Evolutionary conservation across 2,329 filamentous ascomycete species (phyloP), one percentile per base, ranked within the genome.

Genomic region (Apiospora malaysiana): DNA sequence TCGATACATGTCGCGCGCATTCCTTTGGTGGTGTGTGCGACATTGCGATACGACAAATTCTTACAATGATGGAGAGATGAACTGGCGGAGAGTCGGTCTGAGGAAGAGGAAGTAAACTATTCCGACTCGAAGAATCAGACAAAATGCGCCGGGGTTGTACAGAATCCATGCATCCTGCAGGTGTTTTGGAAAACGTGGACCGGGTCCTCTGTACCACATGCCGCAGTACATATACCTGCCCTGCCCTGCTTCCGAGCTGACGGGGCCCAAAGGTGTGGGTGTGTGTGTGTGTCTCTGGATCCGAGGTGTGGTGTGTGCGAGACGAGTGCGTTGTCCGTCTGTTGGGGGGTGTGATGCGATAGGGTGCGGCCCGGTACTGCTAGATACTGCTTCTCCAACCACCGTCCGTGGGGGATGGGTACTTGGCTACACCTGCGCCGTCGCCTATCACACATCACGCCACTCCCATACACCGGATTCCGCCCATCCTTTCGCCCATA

Each of bases 121-220:
- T 63, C 56, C 56, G 56, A 63, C 40, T 46, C 23, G 42, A 46
- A 45, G 66, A 47, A 27, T 67, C 42, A 67, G 42, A 67, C 23
- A 45, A 40, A 23, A 45, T 47, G 25, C 66, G 66, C 66, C 45
- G 42, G 42, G 42, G 66, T 67, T 42, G 14, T n/a, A 67, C 45
- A 47, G 23, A 45, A 47, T 67, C 14, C 40, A 67, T 67, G 66
- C 66, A 67, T 67, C 66, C 37, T 67, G 66, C 66, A 67, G 42
- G 66, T 47, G 56, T 40, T 63, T 42, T 46, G 66, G 40, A 47
- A 67, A 67, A 47, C 66, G 66, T 67, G 66, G 42, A 43, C 66
- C 66, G 25, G 23, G 43, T 68, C 32, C 66, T 47, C 32, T 47
- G 66, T 47, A n/a, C 66, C 42, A 68, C 66, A 68, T 47, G 4